These are phyloP conservation scores for Umbelopsis vinacea DNA, from an alignment of 192 early-diverging fungal genomes.

Conservation along the genomic window DNA sequence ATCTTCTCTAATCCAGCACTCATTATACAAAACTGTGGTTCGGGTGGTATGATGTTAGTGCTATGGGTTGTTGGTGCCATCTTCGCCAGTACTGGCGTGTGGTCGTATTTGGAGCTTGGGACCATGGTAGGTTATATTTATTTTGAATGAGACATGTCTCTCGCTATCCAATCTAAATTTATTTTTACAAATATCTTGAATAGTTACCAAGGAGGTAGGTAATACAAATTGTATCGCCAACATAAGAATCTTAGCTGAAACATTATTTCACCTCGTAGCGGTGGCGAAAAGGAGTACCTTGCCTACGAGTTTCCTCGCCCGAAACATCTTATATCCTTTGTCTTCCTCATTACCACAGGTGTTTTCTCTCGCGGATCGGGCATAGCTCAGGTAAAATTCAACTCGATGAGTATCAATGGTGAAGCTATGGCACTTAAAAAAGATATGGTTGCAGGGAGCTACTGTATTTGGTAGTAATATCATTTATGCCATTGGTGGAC, in stretches of 20 bases:
- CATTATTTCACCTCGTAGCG: slow-evolving; percentile 37
- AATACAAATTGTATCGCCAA: not conserved
- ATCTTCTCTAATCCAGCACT: slow-evolving; percentile 46
- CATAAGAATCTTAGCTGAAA: not conserved
- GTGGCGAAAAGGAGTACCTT: slow-evolving; percentile 68
- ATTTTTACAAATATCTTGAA: not conserved
- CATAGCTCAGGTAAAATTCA: slow-evolving; percentile 19
- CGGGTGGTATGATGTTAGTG: slow-evolving; percentile 46
- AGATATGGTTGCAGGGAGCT: slow-evolving; percentile 5
- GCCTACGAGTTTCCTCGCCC: slow-evolving; percentile 56
- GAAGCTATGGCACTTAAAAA: slow-evolving; percentile 2
- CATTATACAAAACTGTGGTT: slow-evolving; percentile 43
- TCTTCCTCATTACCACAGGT: slow-evolving; percentile 23
- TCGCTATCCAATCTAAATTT: not conserved
- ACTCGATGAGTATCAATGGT: not conserved
- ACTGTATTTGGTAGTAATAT: slow-evolving; percentile 27
- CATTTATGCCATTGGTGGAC: slow-evolving; percentile 26
- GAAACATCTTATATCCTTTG: slow-evolving; percentile 33
- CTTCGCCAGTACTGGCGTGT: slow-evolving; percentile 25
- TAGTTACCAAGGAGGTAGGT: slow-evolving; percentile 29
- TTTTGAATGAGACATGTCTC: not conserved
- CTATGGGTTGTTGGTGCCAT: slow-evolving; percentile 47
- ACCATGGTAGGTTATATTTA: slow-evolving; percentile 45
- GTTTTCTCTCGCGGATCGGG: slow-evolving; percentile 17
- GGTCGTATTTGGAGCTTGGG: slow-evolving; percentile 55